Evolutionary conservation across 2,329 filamentous ascomycete genomes (phyloP).

Genomic region (Botrytis tulipae): DNA sequence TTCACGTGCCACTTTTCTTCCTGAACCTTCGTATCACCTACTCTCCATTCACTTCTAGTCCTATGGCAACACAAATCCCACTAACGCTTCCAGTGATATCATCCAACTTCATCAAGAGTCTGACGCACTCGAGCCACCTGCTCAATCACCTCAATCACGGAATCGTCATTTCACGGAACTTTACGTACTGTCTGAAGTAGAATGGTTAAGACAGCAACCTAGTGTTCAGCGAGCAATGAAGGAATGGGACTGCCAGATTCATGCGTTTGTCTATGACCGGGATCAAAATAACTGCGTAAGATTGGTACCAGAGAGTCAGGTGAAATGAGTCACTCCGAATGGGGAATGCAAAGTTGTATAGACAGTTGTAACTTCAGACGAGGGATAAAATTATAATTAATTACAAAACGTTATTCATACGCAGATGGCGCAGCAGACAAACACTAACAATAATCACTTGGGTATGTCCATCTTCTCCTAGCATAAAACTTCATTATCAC

Average conservation of each 20-base stretch:
- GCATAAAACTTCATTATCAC: neutral
- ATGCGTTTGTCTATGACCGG: constrained; percentile 63
- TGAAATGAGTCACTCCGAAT: constrained; percentile 38
- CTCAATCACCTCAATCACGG: constrained; percentile 40
- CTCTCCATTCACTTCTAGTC: neutral
- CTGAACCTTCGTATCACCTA: neutral
- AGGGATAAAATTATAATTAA: constrained; percentile 2
- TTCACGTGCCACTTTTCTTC: neutral
- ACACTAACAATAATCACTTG: neutral
- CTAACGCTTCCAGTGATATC: constrained; percentile 26
- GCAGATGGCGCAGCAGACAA: neutral
- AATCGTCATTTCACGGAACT: constrained; percentile 57
- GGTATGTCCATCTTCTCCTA: neutral
- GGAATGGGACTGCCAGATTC: constrained; percentile 58
- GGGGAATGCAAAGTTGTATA: neutral
- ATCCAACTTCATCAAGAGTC: constrained; percentile 29
- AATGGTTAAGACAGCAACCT: constrained; percentile 56
- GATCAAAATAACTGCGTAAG: constrained; percentile 53
- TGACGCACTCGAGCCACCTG: constrained; percentile 11
- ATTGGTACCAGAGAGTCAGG: constrained; percentile 39
- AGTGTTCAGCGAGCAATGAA: constrained; percentile 58
- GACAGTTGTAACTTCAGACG: neutral
- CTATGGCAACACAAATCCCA: neutral
- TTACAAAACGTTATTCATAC: neutral
- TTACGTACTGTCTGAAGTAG: constrained; percentile 59